These are phyloP conservation scores for Capsella bursapastoris DNA, from an alignment of 345 rosid genomes.

Conservation along the genomic window DNA sequence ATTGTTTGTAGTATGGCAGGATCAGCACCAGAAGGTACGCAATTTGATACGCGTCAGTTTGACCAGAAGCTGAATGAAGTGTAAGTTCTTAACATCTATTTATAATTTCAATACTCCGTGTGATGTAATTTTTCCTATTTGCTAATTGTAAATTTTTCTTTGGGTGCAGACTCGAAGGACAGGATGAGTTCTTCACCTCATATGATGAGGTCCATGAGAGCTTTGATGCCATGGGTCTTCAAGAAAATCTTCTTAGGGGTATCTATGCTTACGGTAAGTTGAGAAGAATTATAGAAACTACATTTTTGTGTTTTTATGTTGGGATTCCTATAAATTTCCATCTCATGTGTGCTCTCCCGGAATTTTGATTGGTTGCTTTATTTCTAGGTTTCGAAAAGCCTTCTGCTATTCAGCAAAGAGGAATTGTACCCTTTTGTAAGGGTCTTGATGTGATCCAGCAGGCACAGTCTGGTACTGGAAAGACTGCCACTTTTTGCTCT, in stretches of 20 bases:
- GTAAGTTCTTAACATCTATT: constrained; percentile 37
- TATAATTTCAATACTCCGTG: not conserved
- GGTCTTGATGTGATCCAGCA: constrained; percentile 87
- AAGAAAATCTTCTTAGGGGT: constrained; percentile 58
- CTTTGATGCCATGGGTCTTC: constrained; percentile 58
- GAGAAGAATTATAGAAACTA: not conserved
- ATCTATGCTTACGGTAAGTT: constrained; percentile 54
- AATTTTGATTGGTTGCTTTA: not conserved
- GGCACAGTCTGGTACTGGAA: constrained; percentile 88
- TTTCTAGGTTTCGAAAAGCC: constrained; percentile 73
- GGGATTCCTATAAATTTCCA: not conserved
- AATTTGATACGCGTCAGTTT: constrained; percentile 51
- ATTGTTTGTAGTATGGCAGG: constrained; percentile 56
- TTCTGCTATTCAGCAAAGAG: constrained; percentile 85
- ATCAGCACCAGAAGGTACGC: constrained; percentile 46
- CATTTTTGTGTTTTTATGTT: not conserved
- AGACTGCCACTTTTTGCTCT: constrained; percentile 83
- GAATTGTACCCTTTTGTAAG: constrained; percentile 77
- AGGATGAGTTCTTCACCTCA: constrained; percentile 48
- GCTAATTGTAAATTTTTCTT: not conserved
- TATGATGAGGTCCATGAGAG: constrained; percentile 56
- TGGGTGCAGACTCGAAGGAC: constrained; percentile 47
- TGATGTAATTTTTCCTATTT: not conserved
- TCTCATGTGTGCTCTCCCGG: not conserved
- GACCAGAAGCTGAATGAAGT: constrained; percentile 50